Evolutionary conservation across 768 basidiomycete genomes (phyloP).

Genomic region (Amanita pseudoporphyria): DNA sequence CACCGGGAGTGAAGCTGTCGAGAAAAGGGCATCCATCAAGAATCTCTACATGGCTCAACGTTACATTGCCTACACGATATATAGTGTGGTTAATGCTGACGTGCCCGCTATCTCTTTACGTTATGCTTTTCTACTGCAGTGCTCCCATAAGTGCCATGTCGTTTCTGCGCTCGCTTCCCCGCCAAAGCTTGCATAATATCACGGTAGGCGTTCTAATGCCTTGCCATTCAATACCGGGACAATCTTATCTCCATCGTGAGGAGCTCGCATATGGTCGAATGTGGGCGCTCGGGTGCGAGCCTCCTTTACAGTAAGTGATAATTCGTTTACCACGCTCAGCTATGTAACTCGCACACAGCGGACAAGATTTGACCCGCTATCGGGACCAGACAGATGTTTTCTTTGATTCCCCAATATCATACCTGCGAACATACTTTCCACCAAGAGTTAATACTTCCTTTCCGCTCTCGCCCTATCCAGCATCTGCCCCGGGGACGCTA

Average conservation of each 20-base stretch:
- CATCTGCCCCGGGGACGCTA: conserved; percentile 36
- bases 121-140: conserved; percentile 65
- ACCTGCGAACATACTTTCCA: conserved; percentile 65
- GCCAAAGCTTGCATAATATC: conserved; percentile 30
- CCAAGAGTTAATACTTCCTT: conserved; percentile 46
- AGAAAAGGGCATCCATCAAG: neutral
- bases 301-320: conserved; percentile 69
- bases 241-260: conserved; percentile 72
- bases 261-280: conserved; percentile 49
- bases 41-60: conserved; percentile 7
- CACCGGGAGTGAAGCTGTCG: conserved; percentile 5
- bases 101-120: conserved; percentile 57
- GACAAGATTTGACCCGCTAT: conserved; percentile 47
- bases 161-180: conserved; percentile 49
- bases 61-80: conserved; percentile 26
- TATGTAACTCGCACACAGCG: conserved; percentile 20
- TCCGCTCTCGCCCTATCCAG: conserved; percentile 50
- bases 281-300: conserved; percentile 92
- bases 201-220: conserved; percentile 85
- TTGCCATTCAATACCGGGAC: conserved; percentile 93
- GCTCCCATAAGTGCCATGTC: conserved; percentile 73
- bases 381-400: conserved; percentile 78
- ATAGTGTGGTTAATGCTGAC: conserved; percentile 39
- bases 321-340: neutral
- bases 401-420: conserved; percentile 59